phyloP scores from a whole-genome alignment of 495 filamentous ascomycete genomes.

The Talaromyces liani region DNA sequence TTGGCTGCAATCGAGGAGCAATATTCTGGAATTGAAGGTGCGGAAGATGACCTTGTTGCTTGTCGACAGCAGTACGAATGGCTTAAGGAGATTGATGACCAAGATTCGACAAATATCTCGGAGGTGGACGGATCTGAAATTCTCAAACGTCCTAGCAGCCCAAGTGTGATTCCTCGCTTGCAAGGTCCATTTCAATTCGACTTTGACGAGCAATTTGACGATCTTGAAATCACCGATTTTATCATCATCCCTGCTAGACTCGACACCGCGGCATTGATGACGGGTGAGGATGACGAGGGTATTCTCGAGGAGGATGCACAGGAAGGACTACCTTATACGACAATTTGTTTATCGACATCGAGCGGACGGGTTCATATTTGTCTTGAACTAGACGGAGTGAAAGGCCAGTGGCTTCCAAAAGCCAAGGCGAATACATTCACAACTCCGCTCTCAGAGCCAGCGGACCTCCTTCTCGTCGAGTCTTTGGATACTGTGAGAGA shows the following conservation, averaged over 20 bases:
- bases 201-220: slow-evolving; percentile 54
- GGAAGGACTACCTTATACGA: slow-evolving; percentile 60
- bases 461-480: slow-evolving; percentile 42
- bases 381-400: slow-evolving; percentile 70
- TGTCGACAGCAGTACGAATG: slow-evolving; percentile 68
- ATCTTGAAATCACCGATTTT: slow-evolving; percentile 61
- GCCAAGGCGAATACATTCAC: slow-evolving; percentile 34
- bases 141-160: slow-evolving; percentile 60
- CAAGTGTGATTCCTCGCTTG: slow-evolving; percentile 65
- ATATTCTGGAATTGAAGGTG: slow-evolving; percentile 34
- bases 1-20: slow-evolving; percentile 53
- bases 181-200: slow-evolving; percentile 81
- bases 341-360: slow-evolving; percentile 69
- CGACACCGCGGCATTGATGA: slow-evolving; percentile 43
- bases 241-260: slow-evolving; percentile 47
- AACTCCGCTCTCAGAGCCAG: slow-evolving; percentile 30
- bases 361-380: slow-evolving; percentile 70
- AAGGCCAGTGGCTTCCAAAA: slow-evolving; percentile 80
- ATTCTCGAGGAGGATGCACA: slow-evolving; percentile 45
- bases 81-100: slow-evolving; percentile 73
- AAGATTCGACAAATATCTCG: slow-evolving; percentile 33
- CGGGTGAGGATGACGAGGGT: slow-evolving; percentile 43
- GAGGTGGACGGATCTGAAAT: slow-evolving; percentile 50
- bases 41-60: slow-evolving; percentile 41
- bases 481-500: slow-evolving; percentile 54